Percentiles rank a stretch among this genome's conserved stretches.
These are phyloP conservation scores for Geranium incanum DNA, from an alignment of 441 rosid genomes.

Conservation along the genomic window DNA sequence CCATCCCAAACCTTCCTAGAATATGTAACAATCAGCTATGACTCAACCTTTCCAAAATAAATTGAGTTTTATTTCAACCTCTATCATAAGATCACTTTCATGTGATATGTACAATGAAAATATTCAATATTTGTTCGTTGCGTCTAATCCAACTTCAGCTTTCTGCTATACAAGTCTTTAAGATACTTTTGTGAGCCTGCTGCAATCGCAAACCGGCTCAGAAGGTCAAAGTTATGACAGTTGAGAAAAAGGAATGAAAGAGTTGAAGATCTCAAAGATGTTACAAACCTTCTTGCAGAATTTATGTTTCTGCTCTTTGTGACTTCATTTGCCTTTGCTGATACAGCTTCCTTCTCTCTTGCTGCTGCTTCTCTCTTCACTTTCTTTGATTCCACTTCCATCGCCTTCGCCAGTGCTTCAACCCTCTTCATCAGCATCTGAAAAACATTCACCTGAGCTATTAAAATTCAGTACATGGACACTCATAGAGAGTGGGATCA, in stretches of 20 bases:
- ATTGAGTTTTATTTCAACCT: too few relatives aligned
- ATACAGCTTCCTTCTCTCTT: conserved; percentile 48
- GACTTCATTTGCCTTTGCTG: conserved; percentile 33
- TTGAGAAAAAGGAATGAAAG: background rate
- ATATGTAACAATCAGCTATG: too few relatives aligned
- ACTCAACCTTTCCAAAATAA: too few relatives aligned
- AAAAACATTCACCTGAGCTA: background rate
- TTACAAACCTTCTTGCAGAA: conserved; percentile 40
- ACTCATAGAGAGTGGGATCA: background rate
- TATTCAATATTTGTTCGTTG: conserved; percentile 15
- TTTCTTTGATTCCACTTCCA: conserved; percentile 65
- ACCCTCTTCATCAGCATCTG: conserved; percentile 75
- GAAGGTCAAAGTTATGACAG: background rate
- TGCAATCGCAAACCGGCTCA: conserved; percentile 15
- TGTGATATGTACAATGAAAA: conserved; percentile 27
- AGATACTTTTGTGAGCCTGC: conserved; percentile 26
- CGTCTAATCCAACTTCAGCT: conserved; percentile 24
- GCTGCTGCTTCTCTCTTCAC: conserved; percentile 65
- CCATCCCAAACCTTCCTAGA: too few relatives aligned
- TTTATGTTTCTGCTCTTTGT: conserved; percentile 31
- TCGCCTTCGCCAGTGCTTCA: conserved; percentile 57
- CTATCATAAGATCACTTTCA: background rate
- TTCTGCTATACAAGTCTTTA: conserved; percentile 22
- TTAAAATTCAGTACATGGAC: conserved; percentile 5
- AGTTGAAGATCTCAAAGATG: background rate